phyloP scores from a whole-genome alignment of 192 early-diverging fungal genomes.

The Linderina pennispora region DNA sequence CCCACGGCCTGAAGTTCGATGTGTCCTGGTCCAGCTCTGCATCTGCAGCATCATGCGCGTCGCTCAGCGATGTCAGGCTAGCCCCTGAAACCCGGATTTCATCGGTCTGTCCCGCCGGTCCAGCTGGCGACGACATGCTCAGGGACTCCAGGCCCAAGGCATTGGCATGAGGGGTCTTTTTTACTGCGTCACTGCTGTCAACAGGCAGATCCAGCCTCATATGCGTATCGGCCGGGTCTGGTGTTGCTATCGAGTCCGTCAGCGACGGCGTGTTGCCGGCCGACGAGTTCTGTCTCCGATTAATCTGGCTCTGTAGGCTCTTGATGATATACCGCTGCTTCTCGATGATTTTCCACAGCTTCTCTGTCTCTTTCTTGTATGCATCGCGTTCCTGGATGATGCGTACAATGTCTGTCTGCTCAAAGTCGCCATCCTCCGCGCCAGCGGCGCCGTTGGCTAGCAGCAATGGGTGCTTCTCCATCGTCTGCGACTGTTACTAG shows the following conservation, averaged over 20 bases:
- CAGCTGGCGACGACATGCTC: conserved; percentile 7
- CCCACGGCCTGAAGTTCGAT: conserved; percentile 27
- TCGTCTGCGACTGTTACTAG: too few species aligned
- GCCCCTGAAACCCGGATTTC: too few species aligned
- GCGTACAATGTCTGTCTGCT: conserved; percentile 28
- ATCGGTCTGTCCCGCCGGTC: too few species aligned
- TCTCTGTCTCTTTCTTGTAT: conserved; percentile 74
- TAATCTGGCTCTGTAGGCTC: conserved; percentile 66
- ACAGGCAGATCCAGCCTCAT: background rate
- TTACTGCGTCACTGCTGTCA: conserved; percentile 3
- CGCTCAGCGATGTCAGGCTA: too few species aligned
- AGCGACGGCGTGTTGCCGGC: conserved; percentile 22
- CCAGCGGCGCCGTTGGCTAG: too few species aligned
- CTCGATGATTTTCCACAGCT: conserved; percentile 89
- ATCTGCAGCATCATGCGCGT: too few species aligned
- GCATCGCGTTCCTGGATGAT: conserved; percentile 60
- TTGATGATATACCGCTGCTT: conserved; percentile 83
- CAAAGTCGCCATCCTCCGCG: too few species aligned
- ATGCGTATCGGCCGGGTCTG: conserved; percentile 7
- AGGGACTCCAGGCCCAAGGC: conserved; percentile 37
- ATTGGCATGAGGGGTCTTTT: too few species aligned
- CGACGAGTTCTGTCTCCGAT: conserved; percentile 32
- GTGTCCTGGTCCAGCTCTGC: background rate
- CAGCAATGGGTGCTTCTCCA: too few species aligned
- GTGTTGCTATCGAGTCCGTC: conserved; percentile 6